Evolutionary conservation across 768 basidiomycete species (phyloP).

Genomic region (Boletus fagicola): DNA sequence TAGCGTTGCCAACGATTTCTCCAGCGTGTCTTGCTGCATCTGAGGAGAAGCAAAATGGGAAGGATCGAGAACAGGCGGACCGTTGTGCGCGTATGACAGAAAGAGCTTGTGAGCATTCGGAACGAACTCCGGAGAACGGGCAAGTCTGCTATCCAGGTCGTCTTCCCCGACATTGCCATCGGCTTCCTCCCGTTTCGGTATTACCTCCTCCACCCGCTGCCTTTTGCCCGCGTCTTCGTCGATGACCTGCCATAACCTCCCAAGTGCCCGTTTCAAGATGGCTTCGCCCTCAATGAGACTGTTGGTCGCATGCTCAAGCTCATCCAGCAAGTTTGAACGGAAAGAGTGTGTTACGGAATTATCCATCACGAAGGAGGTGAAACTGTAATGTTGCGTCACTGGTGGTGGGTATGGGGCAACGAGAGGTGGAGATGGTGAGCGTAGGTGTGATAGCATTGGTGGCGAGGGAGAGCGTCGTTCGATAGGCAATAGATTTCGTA

Average conservation of each 20-base stretch:
- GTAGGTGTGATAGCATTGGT: conserved; percentile 69
- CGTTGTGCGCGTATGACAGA: conserved; percentile 50
- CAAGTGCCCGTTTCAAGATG: conserved; percentile 67
- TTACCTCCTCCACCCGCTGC: conserved; percentile 38
- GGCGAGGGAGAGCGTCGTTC: conserved; percentile 69
- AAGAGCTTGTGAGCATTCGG: conserved; percentile 68
- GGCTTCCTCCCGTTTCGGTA: conserved; percentile 68
- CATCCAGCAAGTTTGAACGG: conserved; percentile 72
- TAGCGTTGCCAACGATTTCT: conserved; percentile 70
- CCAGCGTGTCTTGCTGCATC: conserved; percentile 65
- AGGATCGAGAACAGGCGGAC: conserved; percentile 48
- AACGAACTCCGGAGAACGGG: conserved; percentile 65
- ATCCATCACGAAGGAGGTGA: conserved; percentile 84
- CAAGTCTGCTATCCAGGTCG: conserved; percentile 42
- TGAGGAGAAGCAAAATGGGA: conserved; percentile 65
- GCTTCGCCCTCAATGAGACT: conserved; percentile 83
- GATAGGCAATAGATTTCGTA: conserved; percentile 62
- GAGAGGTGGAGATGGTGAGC: conserved; percentile 76
- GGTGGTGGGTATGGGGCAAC: conserved; percentile 74
- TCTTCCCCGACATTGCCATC: conserved; percentile 50
- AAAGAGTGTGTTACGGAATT: conserved; percentile 82
- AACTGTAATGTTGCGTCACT: conserved; percentile 64
- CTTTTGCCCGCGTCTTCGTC: conserved; percentile 59
- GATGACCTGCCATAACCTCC: conserved; percentile 79
- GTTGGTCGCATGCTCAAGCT: conserved; percentile 79